Evolutionary conservation across 331 rosid genomes (phyloP).

Genomic region (Prunus yedoensis): DNA sequence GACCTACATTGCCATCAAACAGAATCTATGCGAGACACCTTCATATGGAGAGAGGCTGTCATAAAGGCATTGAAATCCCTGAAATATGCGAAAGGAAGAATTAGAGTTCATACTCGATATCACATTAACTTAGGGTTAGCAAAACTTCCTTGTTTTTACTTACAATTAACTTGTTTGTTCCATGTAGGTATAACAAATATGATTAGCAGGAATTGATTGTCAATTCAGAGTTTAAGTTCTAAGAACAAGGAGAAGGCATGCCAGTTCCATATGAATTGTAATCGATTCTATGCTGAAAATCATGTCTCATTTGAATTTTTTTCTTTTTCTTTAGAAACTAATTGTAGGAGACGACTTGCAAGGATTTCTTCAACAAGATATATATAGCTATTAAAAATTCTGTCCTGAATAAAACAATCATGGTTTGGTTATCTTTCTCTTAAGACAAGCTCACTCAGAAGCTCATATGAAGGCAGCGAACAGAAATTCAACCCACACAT

Average conservation of each 20-base stretch:
- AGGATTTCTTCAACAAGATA: neutral
- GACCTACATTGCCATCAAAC: slow-evolving; percentile 25
- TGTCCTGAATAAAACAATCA: neutral
- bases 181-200: neutral
- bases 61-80: slow-evolving; percentile 97
- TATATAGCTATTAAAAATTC: neutral
- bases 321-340: neutral
- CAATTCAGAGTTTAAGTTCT: neutral
- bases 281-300: neutral
- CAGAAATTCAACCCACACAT: neutral
- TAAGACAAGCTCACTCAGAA: neutral
- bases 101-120: slow-evolving; percentile 15
- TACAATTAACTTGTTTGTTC: neutral
- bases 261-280: neutral
- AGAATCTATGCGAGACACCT: slow-evolving; percentile 24
- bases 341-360: neutral
- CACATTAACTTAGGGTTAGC: neutral
- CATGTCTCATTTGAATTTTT: neutral
- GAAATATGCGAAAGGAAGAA: slow-evolving; percentile 33
- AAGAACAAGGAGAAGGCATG: neutral
- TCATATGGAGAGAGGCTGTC: slow-evolving; percentile 27
- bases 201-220: neutral
- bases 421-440: neutral
- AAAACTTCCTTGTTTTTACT: neutral
- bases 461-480: slow-evolving; percentile 6